Evolutionary conservation across 2,329 filamentous ascomycete genomes (phyloP), one percentile per base, ranked within the genome.

Genomic region (Fusarium avenaceum): DNA sequence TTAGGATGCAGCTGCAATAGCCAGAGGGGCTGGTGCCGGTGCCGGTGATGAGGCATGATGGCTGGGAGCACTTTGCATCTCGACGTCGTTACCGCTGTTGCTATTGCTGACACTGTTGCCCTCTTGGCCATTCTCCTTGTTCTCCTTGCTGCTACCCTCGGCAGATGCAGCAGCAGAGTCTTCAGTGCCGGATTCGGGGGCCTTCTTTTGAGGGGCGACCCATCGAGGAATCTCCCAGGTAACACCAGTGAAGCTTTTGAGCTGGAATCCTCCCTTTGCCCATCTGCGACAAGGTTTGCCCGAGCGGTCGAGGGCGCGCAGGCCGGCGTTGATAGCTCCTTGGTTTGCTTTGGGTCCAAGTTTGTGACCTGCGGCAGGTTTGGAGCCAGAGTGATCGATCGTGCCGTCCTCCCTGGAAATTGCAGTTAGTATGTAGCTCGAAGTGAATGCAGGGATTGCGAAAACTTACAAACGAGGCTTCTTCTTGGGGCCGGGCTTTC

Each of bases 271-370:
- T 67, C 93, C 93, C 79, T 90, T 92, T 77, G 89, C 85, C 96
- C 96, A 99, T 78, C 90, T 94, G 69, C 95, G 92, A 80, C 94
- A 97, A 11, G 96, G 94, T 75, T 95, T 92, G 71, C 95, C 95
- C 9, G 92, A 92, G 64, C 95, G 90, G 80, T 99, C 96, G 69
- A 99, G 91, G 14, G 96, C 95, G 56, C 96, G 93, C 49, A 99
- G 90, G 52, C 93, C 93, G 55, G 96, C 96, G 77, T 99, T 99
- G 85, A 99, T 99, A 62, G 95, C 95, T 68, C 96, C 96, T 75
- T 95, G 92, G 78, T 97, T 98, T 51, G 95, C 95, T 80, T 97
- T 98, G 71, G 96, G 96, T 5, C 95, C 95, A 26, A 98, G 90
- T 79, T 97, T 97, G 80, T 95, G 92, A 50, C 85, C 83, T 55